Conservation (phyloP, 2,329 filamentous ascomycete species). For the Ascochyta viciae-villosae region DNA sequence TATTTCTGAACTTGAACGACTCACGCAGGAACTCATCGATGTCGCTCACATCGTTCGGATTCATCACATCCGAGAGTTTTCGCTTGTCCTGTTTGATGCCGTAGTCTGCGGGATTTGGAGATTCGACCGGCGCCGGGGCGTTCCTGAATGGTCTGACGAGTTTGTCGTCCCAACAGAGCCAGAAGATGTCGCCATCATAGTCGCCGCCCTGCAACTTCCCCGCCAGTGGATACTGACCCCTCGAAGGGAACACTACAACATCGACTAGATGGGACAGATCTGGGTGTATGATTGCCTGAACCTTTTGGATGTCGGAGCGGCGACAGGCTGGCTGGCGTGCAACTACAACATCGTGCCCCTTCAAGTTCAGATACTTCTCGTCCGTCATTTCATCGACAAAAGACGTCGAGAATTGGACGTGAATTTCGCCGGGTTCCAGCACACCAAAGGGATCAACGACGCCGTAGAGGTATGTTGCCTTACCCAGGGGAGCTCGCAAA, state of each 20-base stretch:
- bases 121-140: slow-evolving; percentile 56
- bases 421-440: slow-evolving; percentile 70
- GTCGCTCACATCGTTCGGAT: slow-evolving; percentile 27
- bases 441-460: slow-evolving; percentile 70
- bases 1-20: slow-evolving; percentile 66
- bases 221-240: slow-evolving; percentile 69
- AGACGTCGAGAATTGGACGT: slow-evolving; percentile 69
- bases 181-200: slow-evolving; percentile 80
- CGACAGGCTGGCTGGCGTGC: slow-evolving; percentile 74
- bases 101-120: slow-evolving; percentile 57
- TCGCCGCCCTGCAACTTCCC: slow-evolving; percentile 78
- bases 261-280: slow-evolving; percentile 74
- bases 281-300: slow-evolving; percentile 58
- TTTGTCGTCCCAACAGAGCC: slow-evolving; percentile 75
- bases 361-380: slow-evolving; percentile 61
- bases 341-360: slow-evolving; percentile 69
- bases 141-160: slow-evolving; percentile 74
- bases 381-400: slow-evolving; percentile 63
- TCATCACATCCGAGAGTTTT: slow-evolving; percentile 56
- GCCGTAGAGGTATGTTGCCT: slow-evolving; percentile 70
- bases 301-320: slow-evolving; percentile 74
- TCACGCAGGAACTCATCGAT: slow-evolving; percentile 59
- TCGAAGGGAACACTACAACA: slow-evolving; percentile 77
- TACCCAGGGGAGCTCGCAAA: slow-evolving; percentile 66
- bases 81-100: slow-evolving; percentile 60